A percentile compares a stretch with the other conserved stretches of the same genome.
These are phyloP conservation scores for Colletotrichum brevisporum DNA, from an alignment of 2,329 filamentous ascomycete species.

Conservation along the genomic window DNA sequence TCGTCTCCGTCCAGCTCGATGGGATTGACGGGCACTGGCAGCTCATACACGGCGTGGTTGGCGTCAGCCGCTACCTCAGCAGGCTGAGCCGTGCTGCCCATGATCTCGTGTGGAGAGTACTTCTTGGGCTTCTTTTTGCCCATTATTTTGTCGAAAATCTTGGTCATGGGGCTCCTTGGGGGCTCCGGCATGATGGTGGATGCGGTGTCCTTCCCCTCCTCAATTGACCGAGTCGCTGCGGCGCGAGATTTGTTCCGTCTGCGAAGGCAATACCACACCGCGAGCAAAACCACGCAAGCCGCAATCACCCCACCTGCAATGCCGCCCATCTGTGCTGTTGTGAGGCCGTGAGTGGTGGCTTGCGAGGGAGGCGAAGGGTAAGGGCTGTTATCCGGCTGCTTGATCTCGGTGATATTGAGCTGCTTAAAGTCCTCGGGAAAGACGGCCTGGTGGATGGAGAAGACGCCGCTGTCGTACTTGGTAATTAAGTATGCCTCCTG, in stretches of 20 bases:
- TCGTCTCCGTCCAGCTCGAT: conserved; percentile 63
- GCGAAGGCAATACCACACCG: conserved; percentile 51
- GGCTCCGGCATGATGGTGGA: conserved; percentile 52
- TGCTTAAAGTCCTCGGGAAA: conserved; percentile 62
- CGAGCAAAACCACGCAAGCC: conserved; percentile 47
- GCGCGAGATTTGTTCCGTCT: conserved; percentile 51
- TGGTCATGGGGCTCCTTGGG: conserved; percentile 53
- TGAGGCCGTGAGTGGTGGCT: conserved; percentile 48
- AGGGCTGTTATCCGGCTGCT: conserved; percentile 60
- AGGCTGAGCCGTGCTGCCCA: conserved; percentile 50
- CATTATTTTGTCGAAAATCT: conserved; percentile 61
- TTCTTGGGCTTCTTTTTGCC: conserved; percentile 52
- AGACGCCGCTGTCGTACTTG: conserved; percentile 67
- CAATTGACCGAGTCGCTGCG: conserved; percentile 38
- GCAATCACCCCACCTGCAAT: conserved; percentile 59
- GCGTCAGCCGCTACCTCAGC: conserved; percentile 58
- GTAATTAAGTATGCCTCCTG: conserved; percentile 77
- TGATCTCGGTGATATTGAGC: conserved; percentile 58
- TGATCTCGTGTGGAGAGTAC: conserved; percentile 43
- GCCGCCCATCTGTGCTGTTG: conserved; percentile 59
- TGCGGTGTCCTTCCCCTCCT: conserved; percentile 55
- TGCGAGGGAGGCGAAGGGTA: conserved; percentile 57
- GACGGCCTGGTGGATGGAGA: conserved; percentile 69
- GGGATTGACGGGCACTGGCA: conserved; percentile 61
- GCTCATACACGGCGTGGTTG: conserved; percentile 66